A percentile compares a stretch with the other conserved stretches of the same genome.
phyloP scores from a whole-genome alignment of 148 eudicot species.

The Camellia japonica region DNA sequence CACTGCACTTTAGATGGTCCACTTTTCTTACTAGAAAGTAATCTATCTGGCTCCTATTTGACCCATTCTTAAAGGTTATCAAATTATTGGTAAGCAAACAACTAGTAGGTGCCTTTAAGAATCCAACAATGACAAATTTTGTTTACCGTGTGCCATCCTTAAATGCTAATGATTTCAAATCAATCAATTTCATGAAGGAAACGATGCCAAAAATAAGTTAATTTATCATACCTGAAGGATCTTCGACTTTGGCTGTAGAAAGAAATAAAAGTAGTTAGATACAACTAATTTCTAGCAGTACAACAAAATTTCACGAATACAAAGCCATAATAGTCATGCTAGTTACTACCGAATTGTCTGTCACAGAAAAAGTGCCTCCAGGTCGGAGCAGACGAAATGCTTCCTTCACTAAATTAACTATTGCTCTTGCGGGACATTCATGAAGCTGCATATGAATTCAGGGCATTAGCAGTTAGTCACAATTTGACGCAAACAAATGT shows the following conservation, averaged over 20 bases:
- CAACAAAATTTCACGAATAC: neutral
- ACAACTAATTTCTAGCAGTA: neutral
- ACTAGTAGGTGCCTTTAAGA: neutral
- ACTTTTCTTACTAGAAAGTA: too few relatives aligned
- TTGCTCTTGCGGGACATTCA: conserved; percentile 87
- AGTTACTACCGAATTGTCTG: conserved; percentile 91
- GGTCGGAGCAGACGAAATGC: conserved; percentile 88
- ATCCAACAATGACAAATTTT: neutral
- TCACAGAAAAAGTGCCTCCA: conserved; percentile 86
- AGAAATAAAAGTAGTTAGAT: conserved; percentile 6
- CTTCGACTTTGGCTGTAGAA: conserved; percentile 92
- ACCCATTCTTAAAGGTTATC: too few relatives aligned
- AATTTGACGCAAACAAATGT: neutral
- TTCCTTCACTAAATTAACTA: conserved; percentile 74
- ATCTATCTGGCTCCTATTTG: too few relatives aligned
- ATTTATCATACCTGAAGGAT: conserved; percentile 65
- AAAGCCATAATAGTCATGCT: neutral
- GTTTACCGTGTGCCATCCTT: neutral
- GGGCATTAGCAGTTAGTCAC: neutral
- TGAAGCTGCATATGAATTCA: conserved; percentile 56
- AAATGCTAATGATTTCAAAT: neutral
- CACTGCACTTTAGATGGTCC: too few relatives aligned
- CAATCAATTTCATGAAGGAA: neutral
- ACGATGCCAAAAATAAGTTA: neutral
- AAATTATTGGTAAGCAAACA: neutral